Percentiles rank a stretch among this genome's conserved stretches.
These are phyloP conservation scores for Voacanga thouarsii DNA, from an alignment of 257 asterid species.

Conservation along the genomic window DNA sequence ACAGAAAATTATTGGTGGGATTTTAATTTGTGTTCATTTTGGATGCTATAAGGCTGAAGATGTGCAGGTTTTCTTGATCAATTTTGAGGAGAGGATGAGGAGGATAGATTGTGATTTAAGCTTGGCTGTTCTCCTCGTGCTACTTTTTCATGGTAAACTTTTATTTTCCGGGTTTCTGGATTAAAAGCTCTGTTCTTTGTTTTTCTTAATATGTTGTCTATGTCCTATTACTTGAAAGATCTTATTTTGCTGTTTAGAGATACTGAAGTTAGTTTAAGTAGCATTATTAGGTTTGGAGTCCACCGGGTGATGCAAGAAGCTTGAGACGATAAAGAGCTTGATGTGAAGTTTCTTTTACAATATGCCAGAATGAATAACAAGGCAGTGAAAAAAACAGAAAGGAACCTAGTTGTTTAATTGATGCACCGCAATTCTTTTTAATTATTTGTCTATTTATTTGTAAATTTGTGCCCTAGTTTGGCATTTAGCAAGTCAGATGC, in stretches of 20 bases:
- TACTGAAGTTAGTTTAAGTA: not conserved
- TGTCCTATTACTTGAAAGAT: not conserved
- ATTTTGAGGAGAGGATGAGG: slow-evolving; percentile 1
- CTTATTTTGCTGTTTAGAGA: not conserved
- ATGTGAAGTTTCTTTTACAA: not conserved
- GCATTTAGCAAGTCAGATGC: not conserved
- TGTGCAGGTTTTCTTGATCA: slow-evolving; percentile 4
- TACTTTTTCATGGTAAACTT: slow-evolving; percentile 2
- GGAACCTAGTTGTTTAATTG: not conserved
- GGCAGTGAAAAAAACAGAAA: not conserved
- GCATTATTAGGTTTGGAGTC: not conserved
- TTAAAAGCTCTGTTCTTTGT: not conserved
- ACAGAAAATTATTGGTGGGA: not conserved
- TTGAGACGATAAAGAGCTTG: not conserved
- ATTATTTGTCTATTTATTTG: not conserved
- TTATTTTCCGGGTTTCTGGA: not conserved
- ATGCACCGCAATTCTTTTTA: not conserved
- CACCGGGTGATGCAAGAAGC: not conserved
- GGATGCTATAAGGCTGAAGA: not conserved
- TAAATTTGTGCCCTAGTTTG: not conserved
- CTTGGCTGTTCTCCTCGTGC: not conserved
- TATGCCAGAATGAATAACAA: not conserved
- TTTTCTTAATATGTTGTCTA: not conserved
- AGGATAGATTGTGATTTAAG: not conserved
- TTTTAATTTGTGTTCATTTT: not conserved